Evolutionary conservation across 2,329 filamentous ascomycete species (phyloP), one percentile per base, ranked within the genome.

Genomic region (Leptographium flavum): DNA sequence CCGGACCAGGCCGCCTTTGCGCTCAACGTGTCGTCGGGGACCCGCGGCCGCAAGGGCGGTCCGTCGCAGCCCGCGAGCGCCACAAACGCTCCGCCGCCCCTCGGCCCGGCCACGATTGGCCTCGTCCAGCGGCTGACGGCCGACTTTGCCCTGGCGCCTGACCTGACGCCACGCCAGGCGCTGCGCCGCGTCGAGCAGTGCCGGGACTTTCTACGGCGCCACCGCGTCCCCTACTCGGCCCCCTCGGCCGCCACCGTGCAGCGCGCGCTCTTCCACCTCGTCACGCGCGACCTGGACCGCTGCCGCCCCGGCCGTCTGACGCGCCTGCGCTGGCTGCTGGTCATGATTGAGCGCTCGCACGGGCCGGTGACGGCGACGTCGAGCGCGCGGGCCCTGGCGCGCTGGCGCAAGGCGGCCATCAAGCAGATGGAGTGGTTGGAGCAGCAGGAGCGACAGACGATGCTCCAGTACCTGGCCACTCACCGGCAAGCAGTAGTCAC

Each of bases 281-380:
- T 64, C 17, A 63, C 63, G 7, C 59, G 55, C 47, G 60, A 64
- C 43, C 52, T 68, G 40, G 55, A 47, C 21, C 48, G 55, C n/a
- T 58, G 57, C 32, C 45, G 49, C 25, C 56, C 55, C 19, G 65
- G 64, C 4, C 57, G 60, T 32, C 59, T 56, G 27, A 49, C 49
- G 22, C 61, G 63, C 17, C 48, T 67, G 36, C 51, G 51, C 38
- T 66, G 62, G 62, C 56, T 61, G 43, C 38, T 67, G 22, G 46
- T 47, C 19, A 39, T 64, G 17, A 46, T 67, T 14, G 36, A 55
- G 38, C 50, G 50, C 17, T 52, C 59, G 15, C 50, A 57, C 39
- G 55, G 57, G 14, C 33, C 47, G 1, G 49, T 52, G 9, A 44
- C 52, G 15, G 55, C 55, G 1, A 25, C 42, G 22, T 40, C 49